Conservation (phyloP, 768 basidiomycete genomes). For the Leccinum arenicola region DNA sequence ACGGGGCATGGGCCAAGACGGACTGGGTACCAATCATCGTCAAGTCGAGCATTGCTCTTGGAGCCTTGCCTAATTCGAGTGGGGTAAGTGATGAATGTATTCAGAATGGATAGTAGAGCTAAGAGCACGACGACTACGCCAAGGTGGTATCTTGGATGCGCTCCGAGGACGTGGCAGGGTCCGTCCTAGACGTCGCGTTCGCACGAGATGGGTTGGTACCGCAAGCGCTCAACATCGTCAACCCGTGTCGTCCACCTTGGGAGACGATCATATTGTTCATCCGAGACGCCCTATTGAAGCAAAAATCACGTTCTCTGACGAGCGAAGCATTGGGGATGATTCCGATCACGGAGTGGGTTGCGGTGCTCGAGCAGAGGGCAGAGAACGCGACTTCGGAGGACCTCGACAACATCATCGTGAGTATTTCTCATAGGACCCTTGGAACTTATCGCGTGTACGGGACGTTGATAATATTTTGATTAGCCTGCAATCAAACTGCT, state of each 20-base stretch:
- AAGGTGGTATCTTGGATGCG: constrained; percentile 36
- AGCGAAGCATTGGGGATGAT: constrained; percentile 19
- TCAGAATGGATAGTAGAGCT: background rate
- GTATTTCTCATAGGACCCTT: background rate
- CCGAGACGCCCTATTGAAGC: constrained; percentile 15
- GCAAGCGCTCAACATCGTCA: constrained; percentile 29
- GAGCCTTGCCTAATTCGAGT: constrained; percentile 31
- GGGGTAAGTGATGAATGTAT: constrained; percentile 26
- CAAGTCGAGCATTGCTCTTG: constrained; percentile 28
- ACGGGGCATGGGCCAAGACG: constrained; percentile 34
- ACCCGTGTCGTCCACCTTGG: constrained; percentile 29
- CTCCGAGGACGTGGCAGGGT: constrained; percentile 32
- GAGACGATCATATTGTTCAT: constrained; percentile 25
- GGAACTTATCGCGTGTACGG: too few species aligned
- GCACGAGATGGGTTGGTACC: constrained; percentile 11
- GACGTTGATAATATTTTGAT: background rate
- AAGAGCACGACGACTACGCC: background rate
- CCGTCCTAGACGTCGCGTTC: constrained; percentile 35
- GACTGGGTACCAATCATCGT: constrained; percentile 38
- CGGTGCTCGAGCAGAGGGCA: constrained; percentile 23
- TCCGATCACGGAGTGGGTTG: constrained; percentile 31
- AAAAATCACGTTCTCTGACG: constrained; percentile 2
- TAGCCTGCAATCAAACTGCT: constrained; percentile 35
- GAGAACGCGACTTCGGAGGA: constrained; percentile 10
- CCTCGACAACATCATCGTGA: constrained; percentile 3